phyloP scores from a whole-genome alignment of 2,329 filamentous ascomycete species.

The Kalmusia sp. region DNA sequence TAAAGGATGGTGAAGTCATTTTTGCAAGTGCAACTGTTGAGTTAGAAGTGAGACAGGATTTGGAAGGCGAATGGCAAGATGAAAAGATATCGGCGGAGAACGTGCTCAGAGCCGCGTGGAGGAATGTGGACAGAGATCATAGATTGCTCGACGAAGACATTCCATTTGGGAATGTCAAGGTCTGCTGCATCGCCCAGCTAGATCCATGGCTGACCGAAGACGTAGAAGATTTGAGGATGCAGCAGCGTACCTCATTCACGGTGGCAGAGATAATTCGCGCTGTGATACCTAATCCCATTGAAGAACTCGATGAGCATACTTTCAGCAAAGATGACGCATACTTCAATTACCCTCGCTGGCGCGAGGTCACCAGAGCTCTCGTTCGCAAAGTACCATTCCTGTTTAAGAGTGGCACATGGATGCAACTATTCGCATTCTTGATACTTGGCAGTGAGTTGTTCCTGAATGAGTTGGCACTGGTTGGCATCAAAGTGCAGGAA shows the following conservation, averaged over 20 bases:
- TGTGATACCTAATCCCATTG: not conserved
- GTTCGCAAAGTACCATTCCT: constrained; percentile 11
- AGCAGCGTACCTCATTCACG: not conserved
- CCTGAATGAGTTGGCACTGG: not conserved
- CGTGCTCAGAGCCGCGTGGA: not conserved
- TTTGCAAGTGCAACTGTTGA: constrained; percentile 1
- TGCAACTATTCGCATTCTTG: constrained; percentile 12
- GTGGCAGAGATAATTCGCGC: constrained; percentile 2
- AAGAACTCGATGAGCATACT: not conserved
- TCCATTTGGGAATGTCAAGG: not conserved
- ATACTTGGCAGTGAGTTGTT: constrained; percentile 7
- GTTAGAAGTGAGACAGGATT: not conserved
- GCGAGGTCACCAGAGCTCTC: not conserved
- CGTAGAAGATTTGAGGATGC: not conserved
- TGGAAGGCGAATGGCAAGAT: not conserved
- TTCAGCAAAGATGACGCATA: constrained; percentile 5
- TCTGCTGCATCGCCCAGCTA: constrained; percentile 9
- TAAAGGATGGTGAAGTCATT: constrained; percentile 3
- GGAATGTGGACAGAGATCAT: not conserved
- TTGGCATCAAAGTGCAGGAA: constrained; percentile 11
- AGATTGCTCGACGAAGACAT: not conserved
- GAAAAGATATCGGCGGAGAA: constrained; percentile 1
- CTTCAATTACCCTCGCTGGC: not conserved
- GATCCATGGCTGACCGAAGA: constrained; percentile 3
- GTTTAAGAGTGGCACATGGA: constrained; percentile 14